A percentile compares a stretch with the other conserved stretches of the same genome.
Conservation (phyloP, 208 protist species). For the Zelonia costaricensis region DNA sequence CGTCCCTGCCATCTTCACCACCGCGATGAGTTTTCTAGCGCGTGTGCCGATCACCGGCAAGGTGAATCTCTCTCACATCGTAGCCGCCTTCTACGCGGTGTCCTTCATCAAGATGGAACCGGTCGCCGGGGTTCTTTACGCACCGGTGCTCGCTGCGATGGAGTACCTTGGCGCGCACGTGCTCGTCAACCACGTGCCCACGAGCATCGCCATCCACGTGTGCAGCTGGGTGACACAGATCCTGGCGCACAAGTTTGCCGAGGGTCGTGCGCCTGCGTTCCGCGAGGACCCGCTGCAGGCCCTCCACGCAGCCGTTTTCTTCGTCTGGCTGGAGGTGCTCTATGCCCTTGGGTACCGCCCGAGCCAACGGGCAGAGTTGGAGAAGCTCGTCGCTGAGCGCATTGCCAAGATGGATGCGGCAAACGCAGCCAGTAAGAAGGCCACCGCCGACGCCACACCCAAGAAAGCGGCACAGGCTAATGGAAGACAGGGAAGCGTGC, state of each 20-base stretch:
- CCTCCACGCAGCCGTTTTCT: conserved; percentile 61
- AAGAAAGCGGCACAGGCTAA: too few species aligned
- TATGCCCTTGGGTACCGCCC: conserved; percentile 72
- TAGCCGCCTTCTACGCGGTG: conserved; percentile 42
- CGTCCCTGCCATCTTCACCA: conserved; percentile 76
- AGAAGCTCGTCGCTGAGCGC: conserved; percentile 32
- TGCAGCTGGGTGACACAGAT: conserved; percentile 65
- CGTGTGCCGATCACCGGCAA: conserved; percentile 29
- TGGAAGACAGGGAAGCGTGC: too few species aligned
- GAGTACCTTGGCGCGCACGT: conserved; percentile 35
- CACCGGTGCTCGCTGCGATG: conserved; percentile 43
- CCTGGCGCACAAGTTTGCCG: conserved; percentile 52
- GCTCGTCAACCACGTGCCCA: conserved; percentile 20
- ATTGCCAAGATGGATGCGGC: conserved; percentile 33
- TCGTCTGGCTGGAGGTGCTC: conserved; percentile 80
- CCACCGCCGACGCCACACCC: neutral
- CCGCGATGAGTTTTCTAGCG: conserved; percentile 49
- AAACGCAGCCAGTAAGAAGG: conserved; percentile 6
- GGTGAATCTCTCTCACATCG: conserved; percentile 53
- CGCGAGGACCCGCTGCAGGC: conserved; percentile 76
- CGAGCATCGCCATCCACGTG: conserved; percentile 44
- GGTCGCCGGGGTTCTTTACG: conserved; percentile 51
- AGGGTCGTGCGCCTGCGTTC: conserved; percentile 68
- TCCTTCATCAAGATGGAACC: conserved; percentile 71
- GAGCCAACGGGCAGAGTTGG: conserved; percentile 47